phyloP scores from a whole-genome alignment of 2,329 filamentous ascomycete genomes.

The Neofusicoccum laricinum region DNA sequence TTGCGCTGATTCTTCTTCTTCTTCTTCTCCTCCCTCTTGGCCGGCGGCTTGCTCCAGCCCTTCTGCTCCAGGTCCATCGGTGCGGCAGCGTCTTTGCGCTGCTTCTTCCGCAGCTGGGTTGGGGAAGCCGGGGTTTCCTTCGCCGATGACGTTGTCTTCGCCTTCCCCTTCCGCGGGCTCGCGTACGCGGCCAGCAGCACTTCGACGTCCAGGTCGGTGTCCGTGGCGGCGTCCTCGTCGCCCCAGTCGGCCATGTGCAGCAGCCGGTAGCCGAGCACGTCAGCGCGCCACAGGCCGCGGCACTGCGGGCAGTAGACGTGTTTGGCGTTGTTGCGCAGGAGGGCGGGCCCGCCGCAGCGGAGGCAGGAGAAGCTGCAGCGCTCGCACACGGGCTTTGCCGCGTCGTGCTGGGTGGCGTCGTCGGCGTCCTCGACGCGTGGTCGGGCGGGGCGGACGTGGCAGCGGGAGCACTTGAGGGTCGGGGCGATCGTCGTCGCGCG shows the following conservation, averaged over 20 bases:
- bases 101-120: too few relatives aligned
- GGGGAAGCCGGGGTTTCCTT: too few relatives aligned
- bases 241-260: background rate
- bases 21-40: background rate
- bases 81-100: too few relatives aligned
- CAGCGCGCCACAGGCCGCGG: background rate
- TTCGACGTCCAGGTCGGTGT: too few relatives aligned
- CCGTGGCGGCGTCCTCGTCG: background rate
- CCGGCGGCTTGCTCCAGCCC: background rate
- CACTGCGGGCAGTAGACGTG: slow-evolving; percentile 18
- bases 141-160: background rate
- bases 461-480: slow-evolving; percentile 30
- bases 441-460: slow-evolving; percentile 29
- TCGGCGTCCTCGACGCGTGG: slow-evolving; percentile 16
- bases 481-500: background rate
- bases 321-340: slow-evolving; percentile 20
- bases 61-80: background rate
- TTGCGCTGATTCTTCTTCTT: background rate
- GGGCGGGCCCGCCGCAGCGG: slow-evolving; percentile 30
- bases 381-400: slow-evolving; percentile 32
- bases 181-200: too few relatives aligned
- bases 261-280: slow-evolving; percentile 8
- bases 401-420: background rate
- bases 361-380: slow-evolving; percentile 43
- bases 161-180: background rate